Evolutionary conservation across 2,329 filamentous ascomycete genomes (phyloP), one percentile per base, ranked within the genome.

Genomic region (Ophiosphaerella korrae): DNA sequence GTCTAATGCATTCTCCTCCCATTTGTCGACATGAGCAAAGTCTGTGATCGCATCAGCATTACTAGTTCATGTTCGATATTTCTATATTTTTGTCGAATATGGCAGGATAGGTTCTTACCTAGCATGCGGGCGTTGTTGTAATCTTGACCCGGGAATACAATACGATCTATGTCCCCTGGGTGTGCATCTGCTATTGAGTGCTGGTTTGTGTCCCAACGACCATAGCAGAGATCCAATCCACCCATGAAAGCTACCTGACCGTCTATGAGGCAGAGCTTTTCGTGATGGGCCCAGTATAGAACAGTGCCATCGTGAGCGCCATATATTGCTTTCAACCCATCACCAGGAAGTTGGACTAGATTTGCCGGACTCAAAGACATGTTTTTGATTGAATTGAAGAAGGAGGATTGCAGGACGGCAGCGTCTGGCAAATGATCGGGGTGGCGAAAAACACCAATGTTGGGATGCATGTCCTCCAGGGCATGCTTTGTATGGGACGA

Each of bases 241-340:
- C 91, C 92, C 92, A 96, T 96, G 69, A 97, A 96, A 2, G 88
- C 91, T 48, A 87, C 79, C 8, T 80, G 80, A n/a, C 87, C 84
- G 70, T 97, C 92, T 13, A 97, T 77, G 2, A 96, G 70, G 60
- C 90, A 90, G 1, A 96, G 82, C 74, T 97, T 97, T 75, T 97
- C 92, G 63, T 96, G 92, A 64, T 96, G 92, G 2, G 91, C 90
- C 92, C 92, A 96, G 74, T 90, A 96, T 1, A 96, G 77, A 9
- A 96, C 88, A 1, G 92, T 84, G 60, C 89, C 91, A 29, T 92
- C 89, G 31, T 85, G 85, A 42, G 89, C 87, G 46, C 92, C 92
- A 66, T 96, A 96, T 1, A 96, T 75, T 1, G 87, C 84, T 68
- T 91, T 89, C 42, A 96, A 69, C 1, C 88, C 83, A 64, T 94